A percentile compares a stretch with the other conserved stretches of the same genome.
phyloP scores from a whole-genome alignment of 805 yeast species.

The Tanozyma kutaoensis region DNA sequence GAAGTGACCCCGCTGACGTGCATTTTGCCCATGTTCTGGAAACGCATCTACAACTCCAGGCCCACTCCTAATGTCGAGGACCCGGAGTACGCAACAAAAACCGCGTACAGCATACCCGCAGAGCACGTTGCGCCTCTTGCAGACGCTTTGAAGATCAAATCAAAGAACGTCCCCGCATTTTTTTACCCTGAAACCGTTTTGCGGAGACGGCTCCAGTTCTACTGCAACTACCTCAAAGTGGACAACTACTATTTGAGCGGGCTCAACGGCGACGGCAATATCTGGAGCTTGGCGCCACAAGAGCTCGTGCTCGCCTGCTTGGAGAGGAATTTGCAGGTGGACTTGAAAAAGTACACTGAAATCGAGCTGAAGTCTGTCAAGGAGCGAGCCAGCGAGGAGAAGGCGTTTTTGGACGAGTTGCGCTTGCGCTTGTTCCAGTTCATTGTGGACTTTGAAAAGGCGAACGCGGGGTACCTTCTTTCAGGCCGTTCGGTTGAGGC shows the following conservation, averaged over 20 bases:
- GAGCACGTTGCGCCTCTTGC: conserved; percentile 23
- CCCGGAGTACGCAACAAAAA: conserved; percentile 18
- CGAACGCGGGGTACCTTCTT: conserved; percentile 27
- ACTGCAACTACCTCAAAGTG: conserved; percentile 32
- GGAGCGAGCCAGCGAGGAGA: conserved; percentile 8
- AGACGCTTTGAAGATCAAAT: conserved; percentile 21
- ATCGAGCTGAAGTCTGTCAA: not conserved
- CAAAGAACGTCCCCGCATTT: conserved; percentile 24
- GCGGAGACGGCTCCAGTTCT: conserved; percentile 20
- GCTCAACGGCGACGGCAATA: conserved; percentile 21
- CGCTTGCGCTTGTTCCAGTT: conserved; percentile 26
- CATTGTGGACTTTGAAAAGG: conserved; percentile 24
- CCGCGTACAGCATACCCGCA: conserved; percentile 33
- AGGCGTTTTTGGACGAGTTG: conserved; percentile 13
- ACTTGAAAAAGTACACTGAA: conserved; percentile 11
- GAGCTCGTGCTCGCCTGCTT: conserved; percentile 43
- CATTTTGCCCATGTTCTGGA: conserved; percentile 32
- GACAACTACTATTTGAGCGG: conserved; percentile 38
- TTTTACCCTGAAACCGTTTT: conserved; percentile 24
- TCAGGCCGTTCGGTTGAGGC: too few species aligned
- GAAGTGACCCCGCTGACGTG: conserved; percentile 48
- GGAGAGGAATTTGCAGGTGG: conserved; percentile 38
- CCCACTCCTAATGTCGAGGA: conserved; percentile 2
- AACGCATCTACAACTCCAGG: conserved; percentile 15
- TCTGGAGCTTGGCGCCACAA: conserved; percentile 31